Conservation (phyloP, 1,139 yeast species). For the Magnusiomyces fungicola region DNA sequence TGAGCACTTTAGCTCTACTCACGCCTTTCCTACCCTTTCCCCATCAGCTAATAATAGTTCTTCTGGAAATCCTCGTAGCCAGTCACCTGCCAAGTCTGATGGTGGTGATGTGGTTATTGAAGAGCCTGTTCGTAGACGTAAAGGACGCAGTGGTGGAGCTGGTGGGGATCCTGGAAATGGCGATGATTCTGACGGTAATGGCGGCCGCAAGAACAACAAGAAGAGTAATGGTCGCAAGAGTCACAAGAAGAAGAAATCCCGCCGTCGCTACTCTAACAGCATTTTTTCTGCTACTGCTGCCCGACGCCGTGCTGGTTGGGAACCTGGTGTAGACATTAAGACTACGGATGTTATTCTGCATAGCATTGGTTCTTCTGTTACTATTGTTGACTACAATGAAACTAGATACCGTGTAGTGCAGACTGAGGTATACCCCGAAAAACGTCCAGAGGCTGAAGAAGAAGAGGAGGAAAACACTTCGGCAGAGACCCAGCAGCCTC, state of each 20-base stretch:
- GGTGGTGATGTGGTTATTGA: background rate
- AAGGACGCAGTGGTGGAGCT: background rate
- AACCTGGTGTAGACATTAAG: conserved; percentile 47
- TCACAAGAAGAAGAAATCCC: conserved; percentile 6
- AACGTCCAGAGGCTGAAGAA: conserved; percentile 13
- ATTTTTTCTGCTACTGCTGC: conserved; percentile 19
- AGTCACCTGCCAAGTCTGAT: no score
- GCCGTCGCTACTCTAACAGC: conserved; percentile 18
- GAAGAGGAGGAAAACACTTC: conserved; percentile 1
- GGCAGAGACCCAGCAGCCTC: background rate
- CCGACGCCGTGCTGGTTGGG: conserved; percentile 40
- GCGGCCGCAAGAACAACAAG: background rate
- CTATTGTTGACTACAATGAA: conserved; percentile 42
- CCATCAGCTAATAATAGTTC: background rate
- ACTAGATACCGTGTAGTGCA: conserved; percentile 38
- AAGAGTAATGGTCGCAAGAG: background rate
- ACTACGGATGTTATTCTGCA: conserved; percentile 43
- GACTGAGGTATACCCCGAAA: conserved; percentile 22
- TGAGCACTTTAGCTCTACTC: background rate
- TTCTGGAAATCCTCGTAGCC: no score
- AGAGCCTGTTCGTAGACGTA: background rate
- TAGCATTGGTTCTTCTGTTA: conserved; percentile 42
- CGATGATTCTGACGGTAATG: background rate
- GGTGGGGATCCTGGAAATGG: background rate
- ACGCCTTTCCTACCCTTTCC: background rate